phyloP scores from a whole-genome alignment of 495 filamentous ascomycete genomes.

The Melanomma pulvis-pyrius region DNA sequence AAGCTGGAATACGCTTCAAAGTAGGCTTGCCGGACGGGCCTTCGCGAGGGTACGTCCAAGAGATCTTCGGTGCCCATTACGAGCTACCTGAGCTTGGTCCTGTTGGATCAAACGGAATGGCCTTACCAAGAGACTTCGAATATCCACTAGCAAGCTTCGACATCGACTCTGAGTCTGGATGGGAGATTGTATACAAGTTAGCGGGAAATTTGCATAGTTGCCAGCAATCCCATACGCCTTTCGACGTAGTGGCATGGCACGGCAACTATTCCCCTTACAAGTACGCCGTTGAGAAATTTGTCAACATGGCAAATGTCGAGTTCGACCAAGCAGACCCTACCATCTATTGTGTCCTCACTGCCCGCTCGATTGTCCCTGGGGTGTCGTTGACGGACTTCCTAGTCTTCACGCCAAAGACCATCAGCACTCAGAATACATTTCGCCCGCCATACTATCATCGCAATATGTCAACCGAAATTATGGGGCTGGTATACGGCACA shows the following conservation, averaged over 20 bases:
- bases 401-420: slow-evolving; percentile 12
- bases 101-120: slow-evolving; percentile 82
- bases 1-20: slow-evolving; percentile 34
- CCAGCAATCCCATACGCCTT: slow-evolving; percentile 7
- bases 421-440: slow-evolving; percentile 1
- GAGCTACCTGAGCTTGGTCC: slow-evolving; percentile 60
- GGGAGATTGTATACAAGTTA: slow-evolving; percentile 11
- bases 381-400: slow-evolving; percentile 9
- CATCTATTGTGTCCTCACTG: slow-evolving; percentile 16
- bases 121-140: slow-evolving; percentile 85
- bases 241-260: slow-evolving; percentile 6
- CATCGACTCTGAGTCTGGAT: slow-evolving; percentile 9
- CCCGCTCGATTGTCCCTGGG: neutral
- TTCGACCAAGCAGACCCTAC: slow-evolving; percentile 13
- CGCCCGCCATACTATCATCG: slow-evolving; percentile 11
- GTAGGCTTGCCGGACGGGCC: slow-evolving; percentile 25
- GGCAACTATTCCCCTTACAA: slow-evolving; percentile 13
- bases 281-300: slow-evolving; percentile 13
- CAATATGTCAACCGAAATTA: slow-evolving; percentile 12
- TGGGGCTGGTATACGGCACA: slow-evolving; percentile 4
- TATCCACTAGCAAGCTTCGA: slow-evolving; percentile 74
- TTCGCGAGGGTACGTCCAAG: slow-evolving; percentile 33
- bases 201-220: neutral
- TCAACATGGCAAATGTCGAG: slow-evolving; percentile 2
- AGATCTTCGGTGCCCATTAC: slow-evolving; percentile 35